Conservation (phyloP, 345 rosid species). For the Camelina laxa region DNA sequence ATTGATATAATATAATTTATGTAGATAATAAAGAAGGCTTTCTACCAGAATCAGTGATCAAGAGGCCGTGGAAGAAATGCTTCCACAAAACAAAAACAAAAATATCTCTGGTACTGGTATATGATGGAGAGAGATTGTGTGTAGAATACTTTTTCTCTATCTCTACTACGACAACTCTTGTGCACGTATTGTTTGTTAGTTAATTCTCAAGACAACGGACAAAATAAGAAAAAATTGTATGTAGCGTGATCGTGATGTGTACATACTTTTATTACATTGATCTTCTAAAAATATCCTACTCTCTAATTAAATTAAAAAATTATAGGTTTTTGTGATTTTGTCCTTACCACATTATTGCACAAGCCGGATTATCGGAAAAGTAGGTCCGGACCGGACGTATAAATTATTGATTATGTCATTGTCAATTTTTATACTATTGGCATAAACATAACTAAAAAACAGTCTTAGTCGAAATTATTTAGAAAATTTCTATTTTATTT, state of each 20-base stretch:
- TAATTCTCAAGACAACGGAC: too few relatives aligned
- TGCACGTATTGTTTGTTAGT: slow-evolving; percentile 22
- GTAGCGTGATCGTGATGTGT: slow-evolving; percentile 27
- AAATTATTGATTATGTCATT: too few relatives aligned
- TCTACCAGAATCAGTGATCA: slow-evolving; percentile 3
- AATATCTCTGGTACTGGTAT: background rate
- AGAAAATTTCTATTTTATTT: background rate
- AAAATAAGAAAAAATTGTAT: background rate
- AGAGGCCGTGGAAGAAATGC: slow-evolving; percentile 9
- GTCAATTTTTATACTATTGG: too few relatives aligned
- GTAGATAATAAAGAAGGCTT: slow-evolving; percentile 39
- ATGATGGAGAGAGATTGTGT: slow-evolving; percentile 17
- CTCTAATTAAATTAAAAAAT: too few relatives aligned
- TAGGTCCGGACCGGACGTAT: too few relatives aligned
- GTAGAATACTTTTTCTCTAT: slow-evolving; percentile 12
- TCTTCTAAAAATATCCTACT: background rate
- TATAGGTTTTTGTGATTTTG: background rate
- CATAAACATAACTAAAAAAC: too few relatives aligned
- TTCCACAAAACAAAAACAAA: background rate
- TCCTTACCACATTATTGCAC: background rate
- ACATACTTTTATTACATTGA: slow-evolving; percentile 12
- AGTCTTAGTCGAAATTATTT: too few relatives aligned
- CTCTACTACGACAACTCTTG: slow-evolving; percentile 30
- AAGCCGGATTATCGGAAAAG: too few relatives aligned
- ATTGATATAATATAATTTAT: background rate